Base-by-base conservation (phyloP, 805 yeast species). In the Naumovozyma castellii region DNA sequence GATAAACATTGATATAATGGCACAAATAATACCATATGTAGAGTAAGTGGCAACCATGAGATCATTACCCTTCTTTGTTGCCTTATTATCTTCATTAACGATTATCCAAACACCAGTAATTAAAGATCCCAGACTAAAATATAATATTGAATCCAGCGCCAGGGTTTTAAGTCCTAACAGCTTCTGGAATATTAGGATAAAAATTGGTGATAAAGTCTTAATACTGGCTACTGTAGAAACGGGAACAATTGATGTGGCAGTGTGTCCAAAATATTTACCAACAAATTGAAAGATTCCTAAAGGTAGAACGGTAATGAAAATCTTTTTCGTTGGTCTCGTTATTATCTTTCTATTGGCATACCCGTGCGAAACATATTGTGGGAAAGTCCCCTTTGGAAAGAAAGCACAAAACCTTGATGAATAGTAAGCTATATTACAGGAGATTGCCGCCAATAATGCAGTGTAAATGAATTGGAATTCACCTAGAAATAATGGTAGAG, bases 171-270 rank as follows among this genome's bases (percentile, higher is more conserved):
- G 40, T 9, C 43, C 47, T 14, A 65, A 18, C 1, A 71, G 8
- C 43, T 78, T 64, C 53, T 80, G 81, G 2, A 80, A 72, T 0
- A 67, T 34, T 1, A 80, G 78, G 25, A 80, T 72, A 17, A 80
- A 59, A 34, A 80, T 57, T 0, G 87, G 87, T 2, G 82, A 73
- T 18, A 80, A 57, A 0, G 85, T 78, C 59, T 80, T 73, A n/a
- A 80, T 69, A 42, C 83, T 77, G 1, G 84, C 78, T 1, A 79
- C 83, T 0, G 86, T 76, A 0, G 85, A 79, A 12, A 80, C 71
- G 0, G 84, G 78, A 5, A 79, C 78, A 32, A 75, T 50, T 4
- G 83, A 72, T 0, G 84, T 78, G 0, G 86, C 85, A 29, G 73
- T 70, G 32, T 80, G 70, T 3, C 77, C 73, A 52, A 76, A 75